Evolutionary conservation across 2,329 filamentous ascomycete species (phyloP).

Genomic region (Xylaria hypoxylon): DNA sequence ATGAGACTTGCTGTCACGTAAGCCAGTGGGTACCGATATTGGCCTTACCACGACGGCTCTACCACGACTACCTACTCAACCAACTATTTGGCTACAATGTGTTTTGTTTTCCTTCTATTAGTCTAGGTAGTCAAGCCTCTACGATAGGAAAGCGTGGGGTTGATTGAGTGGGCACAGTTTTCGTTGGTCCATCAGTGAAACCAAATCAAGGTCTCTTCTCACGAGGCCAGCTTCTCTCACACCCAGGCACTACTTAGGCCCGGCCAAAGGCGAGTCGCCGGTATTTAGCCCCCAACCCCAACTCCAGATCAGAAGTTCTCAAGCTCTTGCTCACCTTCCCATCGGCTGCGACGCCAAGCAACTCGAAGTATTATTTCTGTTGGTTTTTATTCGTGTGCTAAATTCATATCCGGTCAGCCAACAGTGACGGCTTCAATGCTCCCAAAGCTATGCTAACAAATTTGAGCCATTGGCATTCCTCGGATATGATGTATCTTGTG

Average conservation of each 20-base stretch:
- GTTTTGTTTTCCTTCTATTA: slow-evolving; percentile 1
- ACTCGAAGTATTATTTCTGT: slow-evolving; percentile 7
- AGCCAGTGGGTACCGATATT: no score
- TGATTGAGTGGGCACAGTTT: slow-evolving; percentile 37
- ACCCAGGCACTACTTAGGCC: slow-evolving; percentile 2
- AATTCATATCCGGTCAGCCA: slow-evolving; percentile 3
- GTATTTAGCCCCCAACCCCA: slow-evolving; percentile 32
- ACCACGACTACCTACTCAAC: no score
- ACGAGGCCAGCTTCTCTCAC: slow-evolving; percentile 33
- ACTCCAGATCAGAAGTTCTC: slow-evolving; percentile 9
- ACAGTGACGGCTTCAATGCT: slow-evolving; percentile 11
- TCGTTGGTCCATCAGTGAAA: slow-evolving; percentile 39
- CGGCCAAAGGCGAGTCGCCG: slow-evolving; percentile 35
- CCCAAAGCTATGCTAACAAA: slow-evolving; percentile 5
- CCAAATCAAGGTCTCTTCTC: slow-evolving; percentile 31
- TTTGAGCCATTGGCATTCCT: slow-evolving; percentile 24
- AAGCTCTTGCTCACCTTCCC: slow-evolving; percentile 16
- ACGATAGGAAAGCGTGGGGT: slow-evolving; percentile 37
- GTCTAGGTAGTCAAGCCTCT: slow-evolving; percentile 21
- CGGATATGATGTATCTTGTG: slow-evolving; percentile 42
- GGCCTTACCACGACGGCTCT: no score
- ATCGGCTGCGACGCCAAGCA: slow-evolving; percentile 13
- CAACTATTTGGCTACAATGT: no score
- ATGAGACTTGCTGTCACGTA: no score
- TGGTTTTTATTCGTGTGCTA: slow-evolving; percentile 12